Conservation (phyloP, 2,329 filamentous ascomycete species). For the Plenodomus lindquistii region DNA sequence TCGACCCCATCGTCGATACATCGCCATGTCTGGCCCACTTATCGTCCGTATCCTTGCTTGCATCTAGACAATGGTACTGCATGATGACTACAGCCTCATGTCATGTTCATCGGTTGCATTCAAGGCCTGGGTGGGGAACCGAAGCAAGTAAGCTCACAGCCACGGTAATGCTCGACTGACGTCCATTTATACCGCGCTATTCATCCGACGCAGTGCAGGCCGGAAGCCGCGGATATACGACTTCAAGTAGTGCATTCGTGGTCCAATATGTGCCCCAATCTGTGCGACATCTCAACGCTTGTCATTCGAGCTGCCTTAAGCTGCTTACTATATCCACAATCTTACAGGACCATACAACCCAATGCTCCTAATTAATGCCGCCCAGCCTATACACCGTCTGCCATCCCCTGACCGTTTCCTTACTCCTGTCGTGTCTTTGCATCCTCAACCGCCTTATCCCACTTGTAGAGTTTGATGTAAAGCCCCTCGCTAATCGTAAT, state of each 20-base stretch:
- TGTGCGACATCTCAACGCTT: too few relatives aligned
- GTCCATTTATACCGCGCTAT: too few relatives aligned
- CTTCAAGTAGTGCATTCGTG: too few relatives aligned
- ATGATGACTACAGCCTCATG: not conserved
- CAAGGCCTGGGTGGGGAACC: not conserved
- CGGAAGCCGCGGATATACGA: not conserved
- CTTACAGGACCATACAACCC: too few relatives aligned
- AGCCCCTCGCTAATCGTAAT: slow-evolving; percentile 40
- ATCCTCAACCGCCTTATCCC: slow-evolving; percentile 37
- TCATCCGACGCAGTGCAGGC: not conserved
- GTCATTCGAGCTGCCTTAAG: too few relatives aligned
- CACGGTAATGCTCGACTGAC: not conserved
- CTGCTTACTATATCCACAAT: too few relatives aligned
- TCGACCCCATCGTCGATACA: too few relatives aligned
- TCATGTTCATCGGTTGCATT: not conserved
- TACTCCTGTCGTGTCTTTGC: slow-evolving; percentile 34
- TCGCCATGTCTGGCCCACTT: too few relatives aligned
- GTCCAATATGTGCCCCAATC: too few relatives aligned
- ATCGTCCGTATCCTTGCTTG: too few relatives aligned
- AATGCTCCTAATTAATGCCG: too few relatives aligned
- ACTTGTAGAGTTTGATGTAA: slow-evolving; percentile 37
- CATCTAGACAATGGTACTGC: not conserved
- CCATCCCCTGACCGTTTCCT: not conserved
- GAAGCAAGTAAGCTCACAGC: not conserved
- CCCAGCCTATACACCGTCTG: too few relatives aligned